phyloP scores from a whole-genome alignment of 257 asterid species.

The Oldenlandia corymbosa region DNA sequence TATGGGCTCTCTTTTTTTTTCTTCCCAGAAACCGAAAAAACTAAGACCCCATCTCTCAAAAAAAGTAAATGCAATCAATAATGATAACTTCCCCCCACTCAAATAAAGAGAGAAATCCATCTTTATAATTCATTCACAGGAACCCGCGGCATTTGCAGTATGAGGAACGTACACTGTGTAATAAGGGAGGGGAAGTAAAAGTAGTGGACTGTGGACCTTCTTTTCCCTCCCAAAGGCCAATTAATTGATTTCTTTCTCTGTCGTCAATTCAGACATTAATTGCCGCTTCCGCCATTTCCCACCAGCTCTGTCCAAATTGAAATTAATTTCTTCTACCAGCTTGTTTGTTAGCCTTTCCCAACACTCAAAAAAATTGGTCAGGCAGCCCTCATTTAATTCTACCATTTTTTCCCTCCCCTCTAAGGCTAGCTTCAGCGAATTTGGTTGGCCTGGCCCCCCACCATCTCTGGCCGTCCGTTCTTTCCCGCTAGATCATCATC shows the following conservation, averaged over 20 bases:
- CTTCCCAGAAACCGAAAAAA: constrained; percentile 1
- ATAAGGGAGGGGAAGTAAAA: not conserved
- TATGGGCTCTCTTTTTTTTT: not conserved
- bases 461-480: constrained; percentile 8
- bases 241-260: not conserved
- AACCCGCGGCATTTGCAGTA: no score
- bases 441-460: no score
- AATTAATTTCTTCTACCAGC: no score
- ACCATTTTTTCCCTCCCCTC: no score
- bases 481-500: not conserved
- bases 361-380: no score
- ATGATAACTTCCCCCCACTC: constrained; percentile 13
- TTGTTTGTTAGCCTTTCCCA: not conserved
- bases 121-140: not conserved
- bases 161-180: not conserved
- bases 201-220: constrained; percentile 1
- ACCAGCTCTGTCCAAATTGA: constrained; percentile 6
- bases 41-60: not conserved
- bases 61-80: constrained; percentile 14
- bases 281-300: constrained; percentile 10
- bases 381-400: no score
- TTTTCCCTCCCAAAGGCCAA: no score
- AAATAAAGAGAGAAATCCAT: not conserved
- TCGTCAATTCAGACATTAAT: constrained; percentile 20
- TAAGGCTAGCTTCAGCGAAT: no score